Evolutionary conservation across 2,329 filamentous ascomycete species (phyloP), one percentile per base, ranked within the genome.

Genomic region (Diplodia scrobiculata): DNA sequence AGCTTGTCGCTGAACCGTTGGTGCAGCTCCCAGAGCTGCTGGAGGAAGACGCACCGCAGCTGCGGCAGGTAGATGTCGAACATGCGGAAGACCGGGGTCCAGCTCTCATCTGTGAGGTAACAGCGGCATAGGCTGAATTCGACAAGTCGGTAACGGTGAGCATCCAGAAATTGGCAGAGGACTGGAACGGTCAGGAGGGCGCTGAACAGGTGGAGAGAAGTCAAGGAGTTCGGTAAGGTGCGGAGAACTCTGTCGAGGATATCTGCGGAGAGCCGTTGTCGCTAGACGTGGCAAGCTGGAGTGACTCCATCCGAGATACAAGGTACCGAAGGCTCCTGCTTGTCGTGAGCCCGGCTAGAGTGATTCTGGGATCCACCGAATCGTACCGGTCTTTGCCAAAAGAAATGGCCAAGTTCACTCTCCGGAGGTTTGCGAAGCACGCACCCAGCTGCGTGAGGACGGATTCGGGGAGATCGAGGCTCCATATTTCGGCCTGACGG

Each of bases 21-120:
- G 25, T 52, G 25, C 13, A 52, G 25, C 50, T 52, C 50, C 50
- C 50, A 52, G 3, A 38, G 53, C 53, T 41, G 32, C 34, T 55
- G 34, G 4, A 41, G 14, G 34, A n/a, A 41, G 11, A 9, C 53
- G 11, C 1, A 2, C 10, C 25, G 29, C 3, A 55, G 53, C 11
- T n/a, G 34, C 2, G 21, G 53, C 5, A 55, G 19, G n/a, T 27
- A 41, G 6, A n/a, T 11, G 17, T 14, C 6, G 9, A 25, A 6
- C 19, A 55, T 41, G 11, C 53, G 34, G 32, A 55, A 55, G 34
- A 27, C 5, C 9, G 53, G 10, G 0, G 5, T 55, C 53, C 53
- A 55, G 19, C 1, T 17, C 53, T 55, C 53, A 19, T 55, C 13
- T 13, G 34, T 41, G 32, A 55, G 53, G 34, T 38, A 41, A 34